Evolutionary conservation across 768 basidiomycete genomes (phyloP).

Genomic region (Phylloporus sp.): DNA sequence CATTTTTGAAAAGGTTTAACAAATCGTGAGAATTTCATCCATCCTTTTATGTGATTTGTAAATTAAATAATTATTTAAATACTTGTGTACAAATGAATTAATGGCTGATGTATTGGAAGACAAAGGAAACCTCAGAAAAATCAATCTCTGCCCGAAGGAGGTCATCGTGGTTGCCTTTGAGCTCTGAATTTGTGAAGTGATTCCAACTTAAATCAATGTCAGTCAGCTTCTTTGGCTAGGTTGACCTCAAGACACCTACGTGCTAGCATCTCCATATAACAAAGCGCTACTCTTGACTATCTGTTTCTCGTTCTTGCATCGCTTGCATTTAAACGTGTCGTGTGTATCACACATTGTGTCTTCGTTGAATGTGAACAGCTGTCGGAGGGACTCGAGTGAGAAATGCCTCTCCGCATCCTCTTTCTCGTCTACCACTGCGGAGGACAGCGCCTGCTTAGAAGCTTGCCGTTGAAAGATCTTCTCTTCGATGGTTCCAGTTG

Average conservation of each 20-base stretch:
- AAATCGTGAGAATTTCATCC: constrained; percentile 14
- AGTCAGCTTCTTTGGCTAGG: neutral
- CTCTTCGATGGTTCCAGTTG: constrained; percentile 96
- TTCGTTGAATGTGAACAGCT: constrained; percentile 90
- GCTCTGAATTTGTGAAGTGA: constrained; percentile 86
- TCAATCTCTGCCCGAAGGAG: constrained; percentile 88
- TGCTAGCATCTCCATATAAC: constrained; percentile 95
- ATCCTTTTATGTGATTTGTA: neutral
- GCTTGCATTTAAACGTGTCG: constrained; percentile 96
- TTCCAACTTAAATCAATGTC: constrained; percentile 70
- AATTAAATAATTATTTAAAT: neutral
- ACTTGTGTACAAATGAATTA: constrained; percentile 35
- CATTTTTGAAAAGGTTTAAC: constrained; percentile 42
- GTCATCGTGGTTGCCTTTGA: constrained; percentile 93
- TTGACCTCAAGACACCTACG: constrained; percentile 54
- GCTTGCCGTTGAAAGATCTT: constrained; percentile 99
- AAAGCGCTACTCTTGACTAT: constrained; percentile 76
- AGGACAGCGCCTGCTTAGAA: constrained; percentile 93
- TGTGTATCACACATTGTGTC: constrained; percentile 89
- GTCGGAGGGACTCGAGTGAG: constrained; percentile 80
- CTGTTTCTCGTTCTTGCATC: constrained; percentile 86
- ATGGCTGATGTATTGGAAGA: constrained; percentile 95
- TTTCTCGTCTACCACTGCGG: constrained; percentile 97
- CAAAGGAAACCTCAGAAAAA: constrained; percentile 81
- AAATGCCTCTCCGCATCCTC: constrained; percentile 96